Evolutionary conservation across 441 rosid species (phyloP).

Genomic region (Omphalea diandra): DNA sequence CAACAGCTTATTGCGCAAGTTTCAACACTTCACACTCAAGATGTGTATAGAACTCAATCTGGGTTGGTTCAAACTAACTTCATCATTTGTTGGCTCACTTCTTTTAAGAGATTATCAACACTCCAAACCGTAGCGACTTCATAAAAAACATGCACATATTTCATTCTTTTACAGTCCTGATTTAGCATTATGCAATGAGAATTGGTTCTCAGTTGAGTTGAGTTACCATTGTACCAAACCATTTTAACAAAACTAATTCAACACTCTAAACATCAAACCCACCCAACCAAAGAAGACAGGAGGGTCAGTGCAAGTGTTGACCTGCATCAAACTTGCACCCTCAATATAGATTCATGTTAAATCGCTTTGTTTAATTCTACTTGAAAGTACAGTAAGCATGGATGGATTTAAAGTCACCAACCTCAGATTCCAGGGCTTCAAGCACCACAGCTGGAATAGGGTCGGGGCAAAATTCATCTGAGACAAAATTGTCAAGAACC

Average conservation of each 20-base stretch:
- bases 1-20: neutral
- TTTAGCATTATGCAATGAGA: neutral
- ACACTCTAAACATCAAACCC: neutral
- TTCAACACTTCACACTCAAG: no score
- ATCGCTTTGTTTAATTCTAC: neutral
- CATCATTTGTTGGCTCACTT: neutral
- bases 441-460: slow-evolving; percentile 74
- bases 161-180: neutral
- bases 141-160: no score
- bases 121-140: neutral
- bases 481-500: slow-evolving; percentile 64
- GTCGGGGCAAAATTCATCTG: slow-evolving; percentile 96
- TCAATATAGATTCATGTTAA: neutral
- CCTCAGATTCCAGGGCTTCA: slow-evolving; percentile 82
- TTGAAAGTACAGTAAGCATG: neutral
- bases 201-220: neutral
- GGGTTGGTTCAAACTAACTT: neutral
- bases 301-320: neutral
- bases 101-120: neutral
- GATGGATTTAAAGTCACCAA: slow-evolving; percentile 30
- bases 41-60: neutral
- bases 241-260: neutral
- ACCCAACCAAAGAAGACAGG: neutral
- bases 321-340: neutral
- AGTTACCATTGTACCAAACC: neutral